A percentile compares a stretch with the other conserved stretches of the same genome.
phyloP scores from a whole-genome alignment of 108 stramenopile genomes.

The Fragilaria radians region DNA sequence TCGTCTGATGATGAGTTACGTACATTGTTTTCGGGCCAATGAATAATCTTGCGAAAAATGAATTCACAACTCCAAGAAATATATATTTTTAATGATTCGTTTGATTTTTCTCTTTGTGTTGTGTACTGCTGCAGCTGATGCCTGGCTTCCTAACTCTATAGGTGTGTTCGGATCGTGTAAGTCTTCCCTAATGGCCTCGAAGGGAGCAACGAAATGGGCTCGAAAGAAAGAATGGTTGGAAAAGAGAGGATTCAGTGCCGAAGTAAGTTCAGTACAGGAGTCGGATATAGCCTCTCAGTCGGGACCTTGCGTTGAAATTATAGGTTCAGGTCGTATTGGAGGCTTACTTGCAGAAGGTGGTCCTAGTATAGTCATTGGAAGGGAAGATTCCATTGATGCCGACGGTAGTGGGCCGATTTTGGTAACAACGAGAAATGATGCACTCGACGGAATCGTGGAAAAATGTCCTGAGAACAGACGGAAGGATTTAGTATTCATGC shows the following conservation, averaged over 20 bases:
- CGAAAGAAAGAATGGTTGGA: constrained; percentile 22
- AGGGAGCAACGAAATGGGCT: constrained; percentile 16
- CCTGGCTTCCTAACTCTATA: neutral
- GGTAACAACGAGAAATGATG: constrained; percentile 90
- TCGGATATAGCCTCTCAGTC: constrained; percentile 1
- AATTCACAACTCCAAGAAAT: no score
- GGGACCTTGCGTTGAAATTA: constrained; percentile 16
- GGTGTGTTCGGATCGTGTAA: neutral
- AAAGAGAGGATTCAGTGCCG: constrained; percentile 12
- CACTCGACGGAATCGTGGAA: constrained; percentile 75
- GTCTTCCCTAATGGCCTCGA: constrained; percentile 14
- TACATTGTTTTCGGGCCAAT: no score
- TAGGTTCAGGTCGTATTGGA: constrained; percentile 76
- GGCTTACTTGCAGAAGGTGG: constrained; percentile 46
- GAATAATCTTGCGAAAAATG: no score
- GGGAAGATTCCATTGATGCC: constrained; percentile 51
- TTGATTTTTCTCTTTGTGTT: neutral
- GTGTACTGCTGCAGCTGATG: neutral
- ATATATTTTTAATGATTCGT: no score
- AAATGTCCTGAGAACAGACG: constrained; percentile 59
- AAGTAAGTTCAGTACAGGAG: neutral
- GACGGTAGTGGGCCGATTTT: constrained; percentile 67
- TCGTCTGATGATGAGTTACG: no score
- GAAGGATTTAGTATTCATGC: constrained; percentile 89
- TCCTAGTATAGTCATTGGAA: constrained; percentile 36